Conservation (phyloP, 2,329 filamentous ascomycete genomes). For the Fusarium brachygibbosum region DNA sequence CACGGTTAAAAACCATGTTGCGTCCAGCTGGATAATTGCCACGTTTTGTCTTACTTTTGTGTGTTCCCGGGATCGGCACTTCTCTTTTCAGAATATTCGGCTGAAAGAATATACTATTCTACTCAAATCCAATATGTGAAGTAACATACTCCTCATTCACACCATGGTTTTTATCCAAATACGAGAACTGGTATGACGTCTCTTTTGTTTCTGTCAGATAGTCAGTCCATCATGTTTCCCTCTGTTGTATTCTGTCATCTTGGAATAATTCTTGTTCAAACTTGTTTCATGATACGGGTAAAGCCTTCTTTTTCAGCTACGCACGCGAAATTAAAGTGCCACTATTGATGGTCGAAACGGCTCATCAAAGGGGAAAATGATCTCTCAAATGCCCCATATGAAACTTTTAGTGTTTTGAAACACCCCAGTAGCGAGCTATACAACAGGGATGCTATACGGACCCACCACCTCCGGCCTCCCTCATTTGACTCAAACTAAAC, state of each 20-base stretch:
- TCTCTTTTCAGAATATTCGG: not conserved
- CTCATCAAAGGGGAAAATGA: conserved; percentile 17
- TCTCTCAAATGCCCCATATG: conserved; percentile 1
- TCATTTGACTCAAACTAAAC: conserved; percentile 11
- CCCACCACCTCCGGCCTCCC: conserved; percentile 21
- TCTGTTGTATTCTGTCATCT: not conserved
- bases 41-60: not conserved
- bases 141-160: not conserved
- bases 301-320: not conserved
- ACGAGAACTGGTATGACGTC: not conserved
- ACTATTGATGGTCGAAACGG: not conserved
- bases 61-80: not conserved
- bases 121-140: not conserved
- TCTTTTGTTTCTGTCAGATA: not conserved
- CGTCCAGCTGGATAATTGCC: not conserved
- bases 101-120: not conserved
- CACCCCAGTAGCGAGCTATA: conserved; percentile 7
- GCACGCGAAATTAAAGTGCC: conserved; percentile 17
- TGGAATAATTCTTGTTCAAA: conserved; percentile 7
- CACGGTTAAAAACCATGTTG: not conserved
- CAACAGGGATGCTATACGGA: conserved; percentile 18
- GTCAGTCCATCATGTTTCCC: not conserved
- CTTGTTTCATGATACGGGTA: not conserved
- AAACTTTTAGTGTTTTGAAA: conserved; percentile 31
- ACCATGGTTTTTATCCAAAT: not conserved